Evolutionary conservation across 805 yeast genomes (phyloP).

Genomic region (Saccharomycopsis lassenensis): DNA sequence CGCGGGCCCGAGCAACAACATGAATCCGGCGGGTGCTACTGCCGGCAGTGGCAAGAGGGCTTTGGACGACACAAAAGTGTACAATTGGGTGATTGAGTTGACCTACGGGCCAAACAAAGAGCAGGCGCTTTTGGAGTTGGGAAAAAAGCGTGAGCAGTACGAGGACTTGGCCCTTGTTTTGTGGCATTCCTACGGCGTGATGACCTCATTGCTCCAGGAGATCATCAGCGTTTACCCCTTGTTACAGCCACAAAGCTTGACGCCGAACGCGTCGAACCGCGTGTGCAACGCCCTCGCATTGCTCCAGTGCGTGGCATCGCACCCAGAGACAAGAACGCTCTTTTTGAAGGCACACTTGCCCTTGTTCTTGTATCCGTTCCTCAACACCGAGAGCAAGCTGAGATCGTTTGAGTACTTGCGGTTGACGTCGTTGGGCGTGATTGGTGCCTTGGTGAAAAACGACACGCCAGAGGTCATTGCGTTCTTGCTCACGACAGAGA

Average conservation of each 20-base stretch:
- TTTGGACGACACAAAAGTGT: slow-evolving; percentile 69
- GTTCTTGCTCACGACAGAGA: slow-evolving; percentile 87
- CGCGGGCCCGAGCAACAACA: neutral
- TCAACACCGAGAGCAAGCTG: slow-evolving; percentile 84
- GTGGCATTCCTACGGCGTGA: slow-evolving; percentile 95
- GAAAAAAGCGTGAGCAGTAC: slow-evolving; percentile 88
- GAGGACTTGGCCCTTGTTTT: slow-evolving; percentile 87
- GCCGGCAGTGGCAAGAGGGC: slow-evolving; percentile 27
- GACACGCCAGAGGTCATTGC: slow-evolving; percentile 93
- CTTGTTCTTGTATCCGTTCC: slow-evolving; percentile 82
- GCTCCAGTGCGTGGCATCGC: slow-evolving; percentile 94
- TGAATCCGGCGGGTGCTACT: slow-evolving; percentile 11
- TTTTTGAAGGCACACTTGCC: slow-evolving; percentile 89
- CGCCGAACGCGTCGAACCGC: slow-evolving; percentile 79
- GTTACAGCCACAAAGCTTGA: slow-evolving; percentile 74
- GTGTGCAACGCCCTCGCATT: slow-evolving; percentile 94
- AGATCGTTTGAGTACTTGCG: slow-evolving; percentile 90
- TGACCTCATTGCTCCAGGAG: slow-evolving; percentile 84
- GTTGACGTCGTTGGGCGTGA: slow-evolving; percentile 87
- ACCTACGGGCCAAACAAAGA: slow-evolving; percentile 88
- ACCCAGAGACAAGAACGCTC: slow-evolving; percentile 75
- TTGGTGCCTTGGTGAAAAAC: slow-evolving; percentile 92
- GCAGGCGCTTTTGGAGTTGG: slow-evolving; percentile 83
- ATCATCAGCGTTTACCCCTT: slow-evolving; percentile 84
- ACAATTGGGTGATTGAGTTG: slow-evolving; percentile 81